Base-by-base conservation (phyloP, 73 alveolate genomes). In the Halteria grandinella region DNA sequence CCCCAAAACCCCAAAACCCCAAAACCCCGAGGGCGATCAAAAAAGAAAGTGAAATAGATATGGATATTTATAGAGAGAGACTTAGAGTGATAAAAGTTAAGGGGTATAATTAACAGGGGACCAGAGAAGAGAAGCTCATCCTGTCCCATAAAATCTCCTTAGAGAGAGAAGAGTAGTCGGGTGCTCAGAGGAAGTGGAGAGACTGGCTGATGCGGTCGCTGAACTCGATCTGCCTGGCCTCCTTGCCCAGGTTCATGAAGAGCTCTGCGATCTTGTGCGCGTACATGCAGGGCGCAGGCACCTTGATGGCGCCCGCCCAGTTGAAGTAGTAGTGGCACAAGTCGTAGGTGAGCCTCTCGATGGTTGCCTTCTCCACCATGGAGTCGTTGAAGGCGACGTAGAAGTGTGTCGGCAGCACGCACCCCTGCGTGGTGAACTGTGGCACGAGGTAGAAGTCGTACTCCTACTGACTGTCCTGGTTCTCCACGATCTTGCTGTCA, bases 211-310 rank as follows among this genome's bases (percentile, higher is more conserved):
- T 8, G 58, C 4, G 10, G 31, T 47, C 31, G 21, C 11, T 6
- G 24, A 47, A 5, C 58, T 47, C 15, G 33, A 5, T 20, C 31
- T 17, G 6, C 50, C 15, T 39, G 18, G 10, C 15, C 50, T 39
- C 50, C 58, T 5, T 47, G 28, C 24, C 7, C 58, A 47, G 31
- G 31, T 47, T 15, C 69, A 43, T 66, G 69, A 25, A 45, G 43
- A 43, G 36, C 41, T 66, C 81, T 44, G 81, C 81, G 66, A 91
- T 62, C 69, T 85, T 92, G 83, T 92, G 95, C n/a, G 99, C 99
- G 34, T 92, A 92, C 94, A 89, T 89, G 52, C 91, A 70, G 0
- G 95, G 97, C 52, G 96, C 94, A n/a, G 99, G 99, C 34, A 89
- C 93, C 87, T 94, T 88, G 11, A 92, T 91, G 14, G 97, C 78